Evolutionary conservation across 768 basidiomycete genomes (phyloP).

Genomic region (Termitomyces bulborhizus): DNA sequence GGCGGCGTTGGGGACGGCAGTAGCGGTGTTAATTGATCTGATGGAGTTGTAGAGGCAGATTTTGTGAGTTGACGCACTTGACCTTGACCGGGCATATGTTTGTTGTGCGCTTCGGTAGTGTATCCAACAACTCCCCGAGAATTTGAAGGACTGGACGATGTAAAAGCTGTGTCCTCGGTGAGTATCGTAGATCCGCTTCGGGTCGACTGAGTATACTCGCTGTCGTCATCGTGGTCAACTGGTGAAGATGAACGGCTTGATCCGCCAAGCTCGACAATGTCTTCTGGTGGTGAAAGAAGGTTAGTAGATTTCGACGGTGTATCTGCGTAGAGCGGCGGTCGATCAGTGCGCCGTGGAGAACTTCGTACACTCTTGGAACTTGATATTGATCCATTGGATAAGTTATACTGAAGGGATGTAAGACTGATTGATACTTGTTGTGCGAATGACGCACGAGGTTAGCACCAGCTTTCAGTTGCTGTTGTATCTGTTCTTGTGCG

Average conservation of each 20-base stretch:
- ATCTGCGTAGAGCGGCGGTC: constrained; percentile 35
- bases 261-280: constrained; percentile 35
- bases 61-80: constrained; percentile 32
- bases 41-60: constrained; percentile 18
- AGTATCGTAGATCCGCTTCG: constrained; percentile 29
- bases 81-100: constrained; percentile 49
- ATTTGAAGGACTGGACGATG: constrained; percentile 48
- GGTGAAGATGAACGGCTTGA: constrained; percentile 38
- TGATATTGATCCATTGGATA: constrained; percentile 50
- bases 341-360: constrained; percentile 56
- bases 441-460: constrained; percentile 49
- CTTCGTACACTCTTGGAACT: constrained; percentile 65
- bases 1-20: background rate
- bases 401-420: constrained; percentile 47
- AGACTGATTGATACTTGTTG: background rate
- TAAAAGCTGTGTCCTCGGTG: constrained; percentile 50
- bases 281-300: constrained; percentile 39
- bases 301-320: constrained; percentile 33
- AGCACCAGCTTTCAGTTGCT: constrained; percentile 71
- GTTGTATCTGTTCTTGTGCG: constrained; percentile 83
- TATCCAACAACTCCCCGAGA: constrained; percentile 34
- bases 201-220: constrained; percentile 48
- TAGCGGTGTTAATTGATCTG: constrained; percentile 15
- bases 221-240: constrained; percentile 47
- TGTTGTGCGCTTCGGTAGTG: constrained; percentile 57